Evolutionary conservation across 2,329 filamentous ascomycete genomes (phyloP).

Genomic region (Claviceps sp.): DNA sequence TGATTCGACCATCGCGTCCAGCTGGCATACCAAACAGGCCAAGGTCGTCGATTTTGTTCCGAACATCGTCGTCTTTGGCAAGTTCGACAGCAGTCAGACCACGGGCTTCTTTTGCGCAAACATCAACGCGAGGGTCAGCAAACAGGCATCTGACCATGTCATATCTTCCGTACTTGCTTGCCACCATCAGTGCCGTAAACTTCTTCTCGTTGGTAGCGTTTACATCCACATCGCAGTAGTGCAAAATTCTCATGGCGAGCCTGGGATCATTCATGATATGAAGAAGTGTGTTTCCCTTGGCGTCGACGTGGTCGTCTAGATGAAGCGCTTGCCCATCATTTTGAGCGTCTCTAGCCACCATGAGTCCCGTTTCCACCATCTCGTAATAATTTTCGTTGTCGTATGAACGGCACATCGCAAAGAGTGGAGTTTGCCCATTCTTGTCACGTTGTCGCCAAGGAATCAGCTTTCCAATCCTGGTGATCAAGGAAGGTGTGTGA

Average conservation of each 20-base stretch:
- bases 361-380: constrained; percentile 77
- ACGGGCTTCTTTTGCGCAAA: constrained; percentile 69
- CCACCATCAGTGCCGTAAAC: constrained; percentile 94
- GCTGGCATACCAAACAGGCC: constrained; percentile 65
- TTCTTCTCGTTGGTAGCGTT: constrained; percentile 91
- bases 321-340: constrained; percentile 69
- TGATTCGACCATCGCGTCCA: constrained; percentile 66
- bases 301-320: constrained; percentile 83
- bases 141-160: constrained; percentile 87
- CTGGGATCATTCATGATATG: constrained; percentile 85
- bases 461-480: constrained; percentile 60
- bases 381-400: constrained; percentile 75
- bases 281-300: constrained; percentile 86
- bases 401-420: constrained; percentile 89
- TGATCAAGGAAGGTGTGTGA: constrained; percentile 71
- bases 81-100: constrained; percentile 91
- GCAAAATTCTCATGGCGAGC: constrained; percentile 61
- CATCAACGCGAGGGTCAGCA: constrained; percentile 73
- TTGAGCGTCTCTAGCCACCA: constrained; percentile 61
- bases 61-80: constrained; percentile 93
- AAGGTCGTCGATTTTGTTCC: constrained; percentile 91
- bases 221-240: constrained; percentile 83
- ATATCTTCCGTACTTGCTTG: constrained; percentile 92
- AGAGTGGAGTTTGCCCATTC: constrained; percentile 94
- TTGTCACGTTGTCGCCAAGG: constrained; percentile 88